Base-by-base conservation (phyloP, 2,329 filamentous ascomycete species). In the Cytospora schulzeri region DNA sequence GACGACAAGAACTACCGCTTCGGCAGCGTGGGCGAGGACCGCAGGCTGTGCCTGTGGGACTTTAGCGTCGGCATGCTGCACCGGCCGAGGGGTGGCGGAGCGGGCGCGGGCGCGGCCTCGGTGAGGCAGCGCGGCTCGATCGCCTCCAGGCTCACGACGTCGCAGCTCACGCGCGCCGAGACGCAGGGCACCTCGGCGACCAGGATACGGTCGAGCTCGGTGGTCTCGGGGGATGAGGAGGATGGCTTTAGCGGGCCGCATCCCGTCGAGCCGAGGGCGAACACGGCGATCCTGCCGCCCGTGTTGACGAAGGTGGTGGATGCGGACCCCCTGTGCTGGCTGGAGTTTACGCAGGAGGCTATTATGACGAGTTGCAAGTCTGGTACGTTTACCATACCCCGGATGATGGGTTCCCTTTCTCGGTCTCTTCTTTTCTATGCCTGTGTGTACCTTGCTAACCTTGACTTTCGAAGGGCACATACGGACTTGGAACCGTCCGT, bases 31-130 rank as follows among this genome's bases (percentile, higher is more conserved):
- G 95, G 94, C 17, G 94, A 98, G 74, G 95, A 99, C 75, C 92
- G 93, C 71, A 85, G 93, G 64, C 80, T 99, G 22, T 86, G 97
- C 65, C 81, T 99, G 15, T 99, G 95, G 95, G 95, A 99, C 79
- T 99, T 99, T 75, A 97, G 90, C 69, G 92, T 97, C 51, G 93
- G 93, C 70, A 98, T 98, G 94, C 83, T 99, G 71, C 91, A 96
- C 76, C 86, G 93, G 66, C 94, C 95, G 24, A 94, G 94, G 78
- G 89, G 62, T 5, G 89, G 62, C 4, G 65, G 59, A 17, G 53
- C 26, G 0, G 65, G 38, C 19, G 62, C 62, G 19, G 56, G 56
- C 50, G 65, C 62, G 81, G 78, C 81, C 54, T 85, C 84, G 14
- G 81, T 84, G 52, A 79, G 85, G 66, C 84, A 90, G 62, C 79